Evolutionary conservation across 2,329 filamentous ascomycete species (phyloP).

Genomic region (Xylogone sp.): DNA sequence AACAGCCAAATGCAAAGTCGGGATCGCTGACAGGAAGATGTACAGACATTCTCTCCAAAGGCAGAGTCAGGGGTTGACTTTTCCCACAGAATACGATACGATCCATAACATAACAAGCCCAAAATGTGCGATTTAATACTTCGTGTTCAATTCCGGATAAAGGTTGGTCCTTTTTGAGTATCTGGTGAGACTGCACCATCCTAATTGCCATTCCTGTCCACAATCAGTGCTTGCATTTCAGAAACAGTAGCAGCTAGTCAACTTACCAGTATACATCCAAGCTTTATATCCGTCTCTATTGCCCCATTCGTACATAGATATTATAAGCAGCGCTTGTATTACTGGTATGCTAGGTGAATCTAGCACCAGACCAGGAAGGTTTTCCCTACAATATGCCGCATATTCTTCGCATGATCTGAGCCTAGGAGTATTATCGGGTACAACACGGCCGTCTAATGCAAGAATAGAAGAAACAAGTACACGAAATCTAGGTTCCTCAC

Average conservation of each 20-base stretch:
- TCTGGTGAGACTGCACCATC: constrained; percentile 33
- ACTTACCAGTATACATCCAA: constrained; percentile 37
- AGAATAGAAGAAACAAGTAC: background rate
- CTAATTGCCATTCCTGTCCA: constrained; percentile 27
- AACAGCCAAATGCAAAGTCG: constrained; percentile 30
- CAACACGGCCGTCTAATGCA: background rate
- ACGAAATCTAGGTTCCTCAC: background rate
- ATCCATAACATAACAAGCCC: constrained; percentile 43
- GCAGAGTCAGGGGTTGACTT: constrained; percentile 25
- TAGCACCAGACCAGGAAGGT: constrained; percentile 10
- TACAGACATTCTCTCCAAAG: constrained; percentile 6
- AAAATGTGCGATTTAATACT: constrained; percentile 38
- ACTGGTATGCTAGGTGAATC: constrained; percentile 28
- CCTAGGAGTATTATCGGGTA: background rate
- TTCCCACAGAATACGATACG: constrained; percentile 40
- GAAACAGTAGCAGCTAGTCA: background rate
- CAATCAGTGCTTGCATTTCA: background rate
- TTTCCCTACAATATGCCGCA: constrained; percentile 1
- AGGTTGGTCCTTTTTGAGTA: constrained; percentile 21
- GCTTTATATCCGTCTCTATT: constrained; percentile 37
- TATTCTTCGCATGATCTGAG: background rate
- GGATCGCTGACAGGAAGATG: constrained; percentile 28
- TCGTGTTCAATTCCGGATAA: constrained; percentile 19
- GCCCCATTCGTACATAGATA: constrained; percentile 40
- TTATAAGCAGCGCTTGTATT: constrained; percentile 36